These are phyloP conservation scores for Corynespora cassiicola DNA, from an alignment of 2,329 filamentous ascomycete genomes.

Conservation along the genomic window DNA sequence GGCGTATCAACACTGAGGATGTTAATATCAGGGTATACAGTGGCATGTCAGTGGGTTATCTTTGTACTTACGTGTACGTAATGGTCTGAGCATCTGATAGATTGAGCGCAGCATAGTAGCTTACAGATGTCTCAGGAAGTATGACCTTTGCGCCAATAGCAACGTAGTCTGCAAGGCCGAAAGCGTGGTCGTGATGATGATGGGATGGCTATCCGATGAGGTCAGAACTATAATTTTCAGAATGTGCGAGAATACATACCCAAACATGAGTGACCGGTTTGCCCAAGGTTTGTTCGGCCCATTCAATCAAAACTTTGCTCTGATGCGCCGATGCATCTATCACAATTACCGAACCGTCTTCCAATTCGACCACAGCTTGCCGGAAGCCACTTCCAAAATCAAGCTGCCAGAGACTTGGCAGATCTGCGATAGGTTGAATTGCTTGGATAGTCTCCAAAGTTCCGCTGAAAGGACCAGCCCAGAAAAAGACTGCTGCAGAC, in stretches of 20 bases:
- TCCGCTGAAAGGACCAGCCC: too few species aligned
- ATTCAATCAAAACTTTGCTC: background rate
- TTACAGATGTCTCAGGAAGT: constrained; percentile 1
- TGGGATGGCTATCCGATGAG: constrained; percentile 2
- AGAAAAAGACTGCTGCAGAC: background rate
- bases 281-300: constrained; percentile 1
- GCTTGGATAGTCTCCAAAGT: too few species aligned
- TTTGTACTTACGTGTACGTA: too few species aligned
- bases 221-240: too few species aligned
- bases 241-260: too few species aligned
- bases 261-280: constrained; percentile 5
- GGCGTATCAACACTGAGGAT: too few species aligned
- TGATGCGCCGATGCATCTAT: constrained; percentile 3
- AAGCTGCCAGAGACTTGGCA: constrained; percentile 2
- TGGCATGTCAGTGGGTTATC: too few species aligned
- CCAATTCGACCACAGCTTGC: constrained; percentile 3
- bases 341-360: constrained; percentile 3
- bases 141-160: constrained; percentile 1
- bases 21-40: too few species aligned
- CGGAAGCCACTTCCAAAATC: background rate
- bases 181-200: constrained; percentile 5
- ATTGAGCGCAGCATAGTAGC: constrained; percentile 1
- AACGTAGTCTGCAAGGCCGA: constrained; percentile 2
- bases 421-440: constrained; percentile 1
- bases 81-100: too few species aligned